These are phyloP conservation scores for Neocatenulostroma microsporum DNA, from an alignment of 2,329 filamentous ascomycete genomes.

Conservation along the genomic window DNA sequence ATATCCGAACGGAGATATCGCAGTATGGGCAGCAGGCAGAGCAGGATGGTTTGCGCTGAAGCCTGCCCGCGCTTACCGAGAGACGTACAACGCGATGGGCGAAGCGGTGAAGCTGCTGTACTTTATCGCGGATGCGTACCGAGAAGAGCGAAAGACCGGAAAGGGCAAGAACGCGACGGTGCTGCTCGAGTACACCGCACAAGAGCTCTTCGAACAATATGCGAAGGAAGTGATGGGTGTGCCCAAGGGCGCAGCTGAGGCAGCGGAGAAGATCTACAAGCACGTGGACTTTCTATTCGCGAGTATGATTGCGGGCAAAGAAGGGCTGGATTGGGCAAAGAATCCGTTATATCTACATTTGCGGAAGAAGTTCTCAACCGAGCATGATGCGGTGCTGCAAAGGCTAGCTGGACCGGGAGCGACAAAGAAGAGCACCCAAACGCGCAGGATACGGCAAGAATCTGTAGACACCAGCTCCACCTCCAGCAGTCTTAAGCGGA, in stretches of 20 bases:
- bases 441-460: too few relatives aligned
- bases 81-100: conserved; percentile 52
- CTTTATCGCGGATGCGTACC: conserved; percentile 52
- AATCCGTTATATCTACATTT: conserved; percentile 38
- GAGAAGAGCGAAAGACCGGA: conserved; percentile 20
- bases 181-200: conserved; percentile 27
- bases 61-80: conserved; percentile 50
- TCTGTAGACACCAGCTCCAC: too few relatives aligned
- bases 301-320: conserved; percentile 38
- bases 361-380: conserved; percentile 29
- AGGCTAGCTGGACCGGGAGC: conserved; percentile 10
- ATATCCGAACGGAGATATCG: conserved; percentile 48
- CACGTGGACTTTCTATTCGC: conserved; percentile 38
- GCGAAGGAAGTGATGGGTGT: conserved; percentile 16
- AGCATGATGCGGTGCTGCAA: conserved; percentile 10
- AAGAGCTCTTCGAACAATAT: conserved; percentile 34
- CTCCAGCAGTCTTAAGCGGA: conserved; percentile 18
- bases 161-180: conserved; percentile 29
- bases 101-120: conserved; percentile 60
- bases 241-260: conserved; percentile 23
- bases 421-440: conserved; percentile 5
- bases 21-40: conserved; percentile 58
- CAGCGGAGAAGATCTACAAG: conserved; percentile 18
- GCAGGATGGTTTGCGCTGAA: conserved; percentile 63
- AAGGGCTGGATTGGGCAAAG: conserved; percentile 37